Percentiles rank a stretch among this genome's conserved stretches.
Conservation (phyloP, 768 basidiomycete genomes). For the Agaricus blazei region DNA sequence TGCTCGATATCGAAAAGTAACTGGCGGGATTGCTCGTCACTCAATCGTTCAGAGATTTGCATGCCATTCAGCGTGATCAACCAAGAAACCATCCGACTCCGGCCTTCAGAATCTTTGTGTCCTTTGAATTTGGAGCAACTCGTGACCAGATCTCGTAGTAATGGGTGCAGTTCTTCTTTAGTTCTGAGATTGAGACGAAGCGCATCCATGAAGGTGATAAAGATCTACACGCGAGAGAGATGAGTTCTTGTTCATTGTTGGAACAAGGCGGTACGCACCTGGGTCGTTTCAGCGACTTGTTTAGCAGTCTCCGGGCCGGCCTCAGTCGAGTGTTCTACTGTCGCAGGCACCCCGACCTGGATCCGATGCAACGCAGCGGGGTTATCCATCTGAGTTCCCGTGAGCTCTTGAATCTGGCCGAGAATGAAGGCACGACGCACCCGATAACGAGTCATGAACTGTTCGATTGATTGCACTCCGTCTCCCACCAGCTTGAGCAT, state of each 20-base stretch:
- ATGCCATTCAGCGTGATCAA: conserved; percentile 94
- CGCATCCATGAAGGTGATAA: conserved; percentile 99
- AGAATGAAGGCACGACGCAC: conserved; percentile 34
- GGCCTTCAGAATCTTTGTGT: conserved; percentile 94
- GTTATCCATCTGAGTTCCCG: conserved; percentile 21
- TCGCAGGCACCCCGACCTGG: conserved; percentile 83
- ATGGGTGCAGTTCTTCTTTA: conserved; percentile 94
- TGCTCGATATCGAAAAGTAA: conserved; percentile 95
- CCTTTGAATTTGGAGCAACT: conserved; percentile 93
- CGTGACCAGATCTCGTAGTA: conserved; percentile 92
- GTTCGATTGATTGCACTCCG: conserved; percentile 78
- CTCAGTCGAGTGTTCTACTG: conserved; percentile 92
- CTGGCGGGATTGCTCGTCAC: conserved; percentile 93
- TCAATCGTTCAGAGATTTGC: conserved; percentile 95
- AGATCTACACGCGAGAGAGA: conserved; percentile 50
- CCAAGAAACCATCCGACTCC: conserved; percentile 92
- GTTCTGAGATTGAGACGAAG: conserved; percentile 89
- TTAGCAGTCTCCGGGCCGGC: conserved; percentile 91
- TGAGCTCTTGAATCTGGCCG: not conserved
- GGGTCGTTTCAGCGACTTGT: conserved; percentile 97
- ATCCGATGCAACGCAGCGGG: conserved; percentile 90
- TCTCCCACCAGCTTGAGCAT: conserved; percentile 94
- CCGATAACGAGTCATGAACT: conserved; percentile 86
- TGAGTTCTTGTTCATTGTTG: not conserved
- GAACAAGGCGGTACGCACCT: conserved; percentile 41